Evolutionary conservation across 2,329 filamentous ascomycete genomes (phyloP), one percentile per base, ranked within the genome.

Genomic region (Ramularia endophylla): DNA sequence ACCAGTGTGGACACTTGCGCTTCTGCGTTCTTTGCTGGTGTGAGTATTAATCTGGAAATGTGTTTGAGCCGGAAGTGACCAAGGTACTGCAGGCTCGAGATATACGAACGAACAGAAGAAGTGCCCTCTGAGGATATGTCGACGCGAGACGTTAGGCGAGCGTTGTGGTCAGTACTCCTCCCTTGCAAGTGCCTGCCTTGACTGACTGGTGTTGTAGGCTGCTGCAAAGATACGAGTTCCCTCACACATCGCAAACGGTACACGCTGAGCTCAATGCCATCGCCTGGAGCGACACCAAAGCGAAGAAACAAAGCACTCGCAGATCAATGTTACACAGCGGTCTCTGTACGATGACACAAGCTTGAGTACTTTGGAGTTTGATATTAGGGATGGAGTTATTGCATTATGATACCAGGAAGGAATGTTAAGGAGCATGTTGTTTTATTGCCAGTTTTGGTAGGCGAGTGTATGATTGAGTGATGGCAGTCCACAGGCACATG

Each of bases 21-120:
- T 50, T 41, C 33, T 50, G 47, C 29, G 47, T 50, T 3, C 34
- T 47, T 13, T 47, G 47, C 40, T 50, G 47, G 47, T 50, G 47
- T 47, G 36, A 39, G 47, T 38, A n/a, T 15, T 13, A 16, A 9
- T 17, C 27, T 27, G 9, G 27, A 30, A 30, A n/a, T 30, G n/a
- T 12, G 27, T 9, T 12, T 12, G 27, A 9, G 15, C 30, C 25
- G 17, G n/a, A 17, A 18, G 38, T 46, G 29, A 46, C 34, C n/a
- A n/a, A n/a, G n/a, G 15, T 8, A 12, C 13, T 15, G 16, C 28
- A 50, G 47, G 47, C 29, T 47, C 47, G 4, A 40, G 39, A n/a
- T 50, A 50, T 18, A 50, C 44, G 6, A 44, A 50, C 11, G 19
- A 38, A 27, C 47, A 50, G 33, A 44, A 50, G 35, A 44, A 44